Conservation (phyloP, 768 basidiomycete species). For the Kwoniella botswanensis region DNA sequence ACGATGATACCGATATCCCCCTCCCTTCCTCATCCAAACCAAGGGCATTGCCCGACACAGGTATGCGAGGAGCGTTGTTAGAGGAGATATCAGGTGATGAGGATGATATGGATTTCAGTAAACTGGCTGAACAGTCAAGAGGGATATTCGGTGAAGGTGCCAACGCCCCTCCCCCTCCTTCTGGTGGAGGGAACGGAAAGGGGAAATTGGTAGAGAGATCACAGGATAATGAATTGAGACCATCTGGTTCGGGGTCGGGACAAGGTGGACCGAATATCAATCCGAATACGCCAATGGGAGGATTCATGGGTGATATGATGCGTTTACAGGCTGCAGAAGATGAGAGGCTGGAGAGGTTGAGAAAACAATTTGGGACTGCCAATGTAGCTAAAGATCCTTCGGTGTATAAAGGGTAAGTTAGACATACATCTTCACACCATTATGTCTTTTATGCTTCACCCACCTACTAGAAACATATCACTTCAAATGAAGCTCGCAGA, state of each 20-base stretch:
- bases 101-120: conserved; percentile 55
- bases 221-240: conserved; percentile 29
- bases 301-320: conserved; percentile 59
- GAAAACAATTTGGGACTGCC: conserved; percentile 51
- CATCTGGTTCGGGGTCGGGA: conserved; percentile 4
- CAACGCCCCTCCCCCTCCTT: conserved; percentile 25
- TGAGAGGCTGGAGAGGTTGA: conserved; percentile 30
- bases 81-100: conserved; percentile 72
- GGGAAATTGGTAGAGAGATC: conserved; percentile 42
- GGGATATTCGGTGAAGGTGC: conserved; percentile 48
- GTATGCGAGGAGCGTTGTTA: conserved; percentile 74
- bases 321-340: conserved; percentile 52
- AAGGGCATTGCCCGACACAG: conserved; percentile 66
- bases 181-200: conserved; percentile 25
- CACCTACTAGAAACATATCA: too few relatives aligned
- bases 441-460: conserved; percentile 1
- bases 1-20: conserved; percentile 92
- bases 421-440: background rate
- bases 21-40: conserved; percentile 64
- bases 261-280: conserved; percentile 24
- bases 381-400: conserved; percentile 42
- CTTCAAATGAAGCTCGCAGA: too few relatives aligned
- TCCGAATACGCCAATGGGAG: conserved; percentile 54
- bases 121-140: conserved; percentile 46
- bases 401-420: conserved; percentile 52